A percentile compares a stretch with the other conserved stretches of the same genome.
phyloP scores from a whole-genome alignment of 805 yeast genomes.

The Lachancea meyersii region DNA sequence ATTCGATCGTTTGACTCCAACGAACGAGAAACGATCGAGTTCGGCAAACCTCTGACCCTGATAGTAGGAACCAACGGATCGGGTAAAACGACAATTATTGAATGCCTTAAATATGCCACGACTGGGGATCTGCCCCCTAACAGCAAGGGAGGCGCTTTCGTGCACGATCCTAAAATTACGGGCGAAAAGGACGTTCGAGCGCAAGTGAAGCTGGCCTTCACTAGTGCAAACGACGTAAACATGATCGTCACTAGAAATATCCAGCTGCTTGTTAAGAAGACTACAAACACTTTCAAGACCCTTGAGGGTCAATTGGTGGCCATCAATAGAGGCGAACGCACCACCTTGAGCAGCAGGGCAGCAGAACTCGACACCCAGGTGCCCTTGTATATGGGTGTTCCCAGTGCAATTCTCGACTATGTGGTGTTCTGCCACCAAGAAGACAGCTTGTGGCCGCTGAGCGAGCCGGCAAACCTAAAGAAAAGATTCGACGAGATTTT shows the following conservation, averaged over 20 bases:
- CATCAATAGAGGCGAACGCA: slow-evolving; percentile 56
- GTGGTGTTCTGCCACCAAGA: slow-evolving; percentile 98
- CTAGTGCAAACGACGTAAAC: slow-evolving; percentile 60
- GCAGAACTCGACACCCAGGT: slow-evolving; percentile 78
- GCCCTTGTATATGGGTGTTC: slow-evolving; percentile 81
- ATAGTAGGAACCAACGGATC: slow-evolving; percentile 96
- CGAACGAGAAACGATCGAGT: slow-evolving; percentile 77
- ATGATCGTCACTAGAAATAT: slow-evolving; percentile 86
- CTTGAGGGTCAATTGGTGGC: slow-evolving; percentile 81
- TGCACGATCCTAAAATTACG: slow-evolving; percentile 82
- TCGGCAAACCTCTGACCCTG: slow-evolving; percentile 83
- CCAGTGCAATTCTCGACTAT: slow-evolving; percentile 79
- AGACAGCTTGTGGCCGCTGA: slow-evolving; percentile 92
- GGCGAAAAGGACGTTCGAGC: slow-evolving; percentile 77
- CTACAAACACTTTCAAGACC: slow-evolving; percentile 73
- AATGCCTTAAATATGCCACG: slow-evolving; percentile 86
- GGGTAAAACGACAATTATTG: slow-evolving; percentile 94
- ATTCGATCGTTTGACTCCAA: slow-evolving; percentile 87
- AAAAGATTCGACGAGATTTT: slow-evolving; percentile 94
- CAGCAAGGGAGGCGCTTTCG: slow-evolving; percentile 91
- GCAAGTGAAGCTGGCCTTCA: slow-evolving; percentile 83
- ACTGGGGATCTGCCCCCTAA: slow-evolving; percentile 96
- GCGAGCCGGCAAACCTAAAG: slow-evolving; percentile 83
- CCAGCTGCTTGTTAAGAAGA: slow-evolving; percentile 61
- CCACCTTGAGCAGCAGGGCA: slow-evolving; percentile 72